phyloP scores from a whole-genome alignment of 2,329 filamentous ascomycete species.

The Fusarium albosuccineum region DNA sequence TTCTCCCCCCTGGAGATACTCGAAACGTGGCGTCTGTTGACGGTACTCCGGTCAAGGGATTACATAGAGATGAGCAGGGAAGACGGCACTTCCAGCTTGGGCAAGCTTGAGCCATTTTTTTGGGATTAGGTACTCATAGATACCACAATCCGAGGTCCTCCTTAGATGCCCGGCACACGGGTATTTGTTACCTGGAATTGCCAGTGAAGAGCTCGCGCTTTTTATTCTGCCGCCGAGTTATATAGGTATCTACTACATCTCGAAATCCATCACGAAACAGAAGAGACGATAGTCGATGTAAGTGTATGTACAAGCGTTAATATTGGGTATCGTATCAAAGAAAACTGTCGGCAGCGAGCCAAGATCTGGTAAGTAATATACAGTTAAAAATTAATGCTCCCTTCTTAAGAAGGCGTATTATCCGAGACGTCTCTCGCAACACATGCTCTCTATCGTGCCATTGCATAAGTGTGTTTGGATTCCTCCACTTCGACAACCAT shows the following conservation, averaged over 20 bases:
- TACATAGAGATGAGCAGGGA: slow-evolving; percentile 1
- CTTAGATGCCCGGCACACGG: too few relatives aligned
- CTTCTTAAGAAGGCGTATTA: slow-evolving; percentile 4
- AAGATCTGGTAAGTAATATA: slow-evolving; percentile 1
- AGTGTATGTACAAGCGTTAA: not conserved
- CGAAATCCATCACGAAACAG: too few relatives aligned
- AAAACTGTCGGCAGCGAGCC: not conserved
- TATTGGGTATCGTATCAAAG: not conserved
- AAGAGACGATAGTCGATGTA: too few relatives aligned
- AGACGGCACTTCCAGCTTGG: slow-evolving; percentile 5
- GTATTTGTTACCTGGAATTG: too few relatives aligned
- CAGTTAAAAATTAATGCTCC: slow-evolving; percentile 6
- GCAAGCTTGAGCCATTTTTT: too few relatives aligned
- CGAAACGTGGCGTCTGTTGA: not conserved
- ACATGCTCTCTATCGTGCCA: slow-evolving; percentile 19
- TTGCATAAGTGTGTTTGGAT: slow-evolving; percentile 6
- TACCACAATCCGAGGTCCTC: not conserved
- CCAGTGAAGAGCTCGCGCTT: too few relatives aligned
- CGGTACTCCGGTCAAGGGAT: not conserved
- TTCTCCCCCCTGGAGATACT: slow-evolving; percentile 51
- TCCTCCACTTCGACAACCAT: slow-evolving; percentile 36
- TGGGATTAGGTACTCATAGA: not conserved
- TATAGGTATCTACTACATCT: too few relatives aligned
- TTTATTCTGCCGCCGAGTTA: too few relatives aligned
- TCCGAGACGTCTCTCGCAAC: not conserved